Evolutionary conservation across 768 basidiomycete species (phyloP), one percentile per base, ranked within the genome.

Genomic region (Cubamyces lactineus): DNA sequence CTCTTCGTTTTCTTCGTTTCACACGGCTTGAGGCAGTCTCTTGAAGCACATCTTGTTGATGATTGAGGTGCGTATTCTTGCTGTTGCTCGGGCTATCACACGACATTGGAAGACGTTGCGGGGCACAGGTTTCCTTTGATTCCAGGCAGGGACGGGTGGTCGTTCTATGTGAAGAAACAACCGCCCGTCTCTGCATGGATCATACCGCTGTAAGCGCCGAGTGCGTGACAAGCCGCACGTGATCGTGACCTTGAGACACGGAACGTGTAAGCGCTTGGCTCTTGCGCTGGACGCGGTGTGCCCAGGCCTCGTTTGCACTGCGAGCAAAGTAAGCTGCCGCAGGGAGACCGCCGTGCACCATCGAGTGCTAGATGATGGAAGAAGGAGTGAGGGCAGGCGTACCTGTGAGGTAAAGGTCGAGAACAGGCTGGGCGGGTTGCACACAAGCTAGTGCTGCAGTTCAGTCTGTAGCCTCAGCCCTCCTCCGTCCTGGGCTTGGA

Each of bases 71-170:
- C 59, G 59, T 60, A 9, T 24, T 46, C 30, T 46, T 21, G 21
- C 21, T 5, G 21, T 39, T 40, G 26, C 15, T 3, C 9, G 5
- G 34, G 1, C 30, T 12, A 30, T 60, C 59, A 60, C 59, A 60
- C 51, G 11, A 34, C 8, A 46, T 30, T 19, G 38, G 13, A 23
- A 38, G 38, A 23, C 21, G 11, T 38, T 23, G 5, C 9, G 38
- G 11, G 42, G 17, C 34, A 23, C 45, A 24, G 23, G 42, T 45
- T 19, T 53, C 12, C 30, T 60, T 47, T 9, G 42, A 7, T 19
- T 42, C 42, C 59, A 19, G 47, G 51, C 59, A 53, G 51, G 59
- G 38, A 47, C 59, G 59, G 59, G 50, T 60, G 59, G 59, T 53
- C 34, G 59, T 60, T 53, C 19, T 40, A 34, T 38, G 45, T 21